Percentiles rank a stretch among this genome's conserved stretches.
These are phyloP conservation scores for Scheffersomyces segobiensis DNA, from an alignment of 1,139 yeast species.

Conservation along the genomic window DNA sequence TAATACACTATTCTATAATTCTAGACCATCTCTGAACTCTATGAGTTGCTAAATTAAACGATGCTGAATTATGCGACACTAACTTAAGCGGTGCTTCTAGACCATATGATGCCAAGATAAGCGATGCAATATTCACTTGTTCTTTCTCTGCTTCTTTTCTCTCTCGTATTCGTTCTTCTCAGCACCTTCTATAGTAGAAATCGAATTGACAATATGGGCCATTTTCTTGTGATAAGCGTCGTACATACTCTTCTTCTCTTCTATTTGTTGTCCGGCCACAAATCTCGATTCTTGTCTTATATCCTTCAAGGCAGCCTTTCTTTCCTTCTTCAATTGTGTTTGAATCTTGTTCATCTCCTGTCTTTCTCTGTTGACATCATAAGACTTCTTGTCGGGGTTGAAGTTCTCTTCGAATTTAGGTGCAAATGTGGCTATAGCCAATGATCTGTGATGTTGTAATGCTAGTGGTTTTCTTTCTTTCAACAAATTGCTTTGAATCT, in stretches of 20 bases:
- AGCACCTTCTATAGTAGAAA: conserved; percentile 91
- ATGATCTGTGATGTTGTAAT: conserved; percentile 84
- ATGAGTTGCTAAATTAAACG: background rate
- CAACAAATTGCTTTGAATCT: conserved; percentile 37
- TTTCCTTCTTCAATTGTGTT: conserved; percentile 86
- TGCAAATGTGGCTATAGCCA: conserved; percentile 80
- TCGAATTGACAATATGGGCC: conserved; percentile 81
- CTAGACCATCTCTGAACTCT: background rate
- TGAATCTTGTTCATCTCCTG: conserved; percentile 82
- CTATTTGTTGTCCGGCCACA: conserved; percentile 81
- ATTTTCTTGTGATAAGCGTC: conserved; percentile 85
- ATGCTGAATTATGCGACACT: background rate
- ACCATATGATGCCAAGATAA: background rate
- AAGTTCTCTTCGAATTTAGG: conserved; percentile 96
- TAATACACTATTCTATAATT: background rate
- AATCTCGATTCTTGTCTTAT: conserved; percentile 86
- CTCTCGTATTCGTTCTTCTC: conserved; percentile 90
- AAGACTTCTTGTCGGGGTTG: conserved; percentile 92
- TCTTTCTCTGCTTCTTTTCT: conserved; percentile 70
- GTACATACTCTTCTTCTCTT: conserved; percentile 72
- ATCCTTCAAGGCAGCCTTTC: conserved; percentile 84
- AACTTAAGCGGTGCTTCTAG: background rate
- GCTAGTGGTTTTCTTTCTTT: conserved; percentile 68
- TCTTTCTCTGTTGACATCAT: conserved; percentile 79
- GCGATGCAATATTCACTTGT: conserved; percentile 19